Evolutionary conservation across 306 rosid species (phyloP), one percentile per base, ranked within the genome.

Genomic region (Rubus idaeus): DNA sequence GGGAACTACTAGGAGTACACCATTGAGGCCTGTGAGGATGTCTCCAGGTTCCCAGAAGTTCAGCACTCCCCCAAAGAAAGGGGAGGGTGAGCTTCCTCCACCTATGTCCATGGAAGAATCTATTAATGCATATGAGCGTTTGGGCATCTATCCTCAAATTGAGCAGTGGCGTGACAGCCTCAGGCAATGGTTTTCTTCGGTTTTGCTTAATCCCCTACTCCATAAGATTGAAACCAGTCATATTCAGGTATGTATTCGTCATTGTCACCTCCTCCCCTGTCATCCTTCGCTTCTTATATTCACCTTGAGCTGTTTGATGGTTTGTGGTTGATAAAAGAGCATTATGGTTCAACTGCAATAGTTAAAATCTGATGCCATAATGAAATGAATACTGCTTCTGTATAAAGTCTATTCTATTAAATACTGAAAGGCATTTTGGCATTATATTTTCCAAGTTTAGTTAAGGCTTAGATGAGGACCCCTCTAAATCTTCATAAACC

Each of bases 21-120:
- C 98, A 45, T 81, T 92, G 91, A 90, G 98, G 87, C 91, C 92
- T 62, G 98, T 92, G 85, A 89, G 97, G 84, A 95, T 95, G 97
- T 92, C 97, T 78, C 97, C 98, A 8, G 90, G 92, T 52, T 92
- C 97, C 63, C 96, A 95, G 85, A 95, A 92, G 89, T 92, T 90
- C 85, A 90, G 69, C 44, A 90, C 96, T 10, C 92, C 98, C 30
- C 98, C 97, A 30, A 95, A 95, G 91, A 92, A 86, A 86, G 92
- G 96, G 78, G 97, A 92, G 78, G 87, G 89, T 10, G 97, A 95
- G 1, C 87, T 87, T 80, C 97, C 99, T 80, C 76, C 97, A 41
- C 91, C 99, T 8, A 92, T 95, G 99, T 89, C 99, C 78, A 89
- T 92, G 91, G 97, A 92, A 84, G 93, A 89, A 87, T 87, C 88